Evolutionary conservation across 495 filamentous ascomycete genomes (phyloP).

Genomic region (Aspergillus mulundensis): DNA sequence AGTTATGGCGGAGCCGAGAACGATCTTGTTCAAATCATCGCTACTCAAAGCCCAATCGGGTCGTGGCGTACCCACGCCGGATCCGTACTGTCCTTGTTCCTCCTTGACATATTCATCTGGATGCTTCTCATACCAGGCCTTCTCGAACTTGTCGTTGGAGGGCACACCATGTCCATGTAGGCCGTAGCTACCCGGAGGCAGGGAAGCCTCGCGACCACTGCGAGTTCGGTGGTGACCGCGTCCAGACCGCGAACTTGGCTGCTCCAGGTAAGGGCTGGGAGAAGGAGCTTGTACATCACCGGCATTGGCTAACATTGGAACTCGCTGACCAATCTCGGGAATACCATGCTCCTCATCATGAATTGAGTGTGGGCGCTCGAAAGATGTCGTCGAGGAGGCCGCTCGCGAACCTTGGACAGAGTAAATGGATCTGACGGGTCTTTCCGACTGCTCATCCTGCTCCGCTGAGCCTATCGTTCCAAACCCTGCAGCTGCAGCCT

Average conservation of each 20-base stretch:
- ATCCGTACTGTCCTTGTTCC: constrained; percentile 63
- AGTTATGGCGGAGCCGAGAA: constrained; percentile 62
- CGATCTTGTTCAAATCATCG: constrained; percentile 87
- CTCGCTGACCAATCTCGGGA: constrained; percentile 81
- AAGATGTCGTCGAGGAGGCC: constrained; percentile 48
- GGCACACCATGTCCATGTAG: constrained; percentile 78
- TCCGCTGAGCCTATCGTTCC: constrained; percentile 56
- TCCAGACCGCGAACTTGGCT: constrained; percentile 50
- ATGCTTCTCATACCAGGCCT: constrained; percentile 86
- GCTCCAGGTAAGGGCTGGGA: constrained; percentile 59
- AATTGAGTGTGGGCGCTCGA: constrained; percentile 48
- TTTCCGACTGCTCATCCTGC: constrained; percentile 57
- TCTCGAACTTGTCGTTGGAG: constrained; percentile 68
- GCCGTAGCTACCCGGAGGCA: constrained; percentile 77
- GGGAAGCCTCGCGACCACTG: constrained; percentile 54
- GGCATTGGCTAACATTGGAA: constrained; percentile 91
- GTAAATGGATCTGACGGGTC: constrained; percentile 46
- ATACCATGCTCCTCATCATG: constrained; percentile 76
- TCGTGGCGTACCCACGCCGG: constrained; percentile 59
- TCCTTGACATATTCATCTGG: constrained; percentile 73
- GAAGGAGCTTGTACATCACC: constrained; percentile 97
- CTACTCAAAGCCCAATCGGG: constrained; percentile 86
- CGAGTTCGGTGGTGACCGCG: constrained; percentile 66
- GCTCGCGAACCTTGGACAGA: constrained; percentile 46
- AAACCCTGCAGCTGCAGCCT: constrained; percentile 77